phyloP scores from a whole-genome alignment of 768 basidiomycete species.

The Boletus speciosus region DNA sequence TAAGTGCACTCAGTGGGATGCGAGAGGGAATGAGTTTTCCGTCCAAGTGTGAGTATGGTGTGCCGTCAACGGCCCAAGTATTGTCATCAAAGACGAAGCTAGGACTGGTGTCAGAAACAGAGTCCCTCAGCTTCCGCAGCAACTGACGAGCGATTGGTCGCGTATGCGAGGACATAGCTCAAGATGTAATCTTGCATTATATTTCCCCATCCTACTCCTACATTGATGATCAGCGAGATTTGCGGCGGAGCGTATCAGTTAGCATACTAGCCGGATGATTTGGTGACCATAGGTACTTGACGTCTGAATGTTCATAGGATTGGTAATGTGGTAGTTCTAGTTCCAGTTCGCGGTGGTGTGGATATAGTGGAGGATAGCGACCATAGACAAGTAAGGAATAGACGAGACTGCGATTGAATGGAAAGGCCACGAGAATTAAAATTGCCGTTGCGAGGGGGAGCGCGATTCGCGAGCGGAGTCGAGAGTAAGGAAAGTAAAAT shows the following conservation, averaged over 20 bases:
- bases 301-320: neutral
- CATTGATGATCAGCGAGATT: neutral
- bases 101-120: neutral
- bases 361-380: neutral
- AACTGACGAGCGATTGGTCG: slow-evolving; percentile 34
- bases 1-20: slow-evolving; percentile 36
- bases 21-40: slow-evolving; percentile 35
- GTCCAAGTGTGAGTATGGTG: slow-evolving; percentile 34
- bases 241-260: neutral
- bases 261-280: neutral
- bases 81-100: slow-evolving; percentile 43
- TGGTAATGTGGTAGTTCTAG: neutral
- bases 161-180: slow-evolving; percentile 33
- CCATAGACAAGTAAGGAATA: neutral
- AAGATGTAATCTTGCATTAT: slow-evolving; percentile 38
- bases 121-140: neutral
- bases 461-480: neutral
- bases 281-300: neutral
- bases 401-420: neutral
- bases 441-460: neutral
- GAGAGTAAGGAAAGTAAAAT: neutral
- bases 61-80: slow-evolving; percentile 35
- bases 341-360: neutral
- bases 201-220: slow-evolving; percentile 38
- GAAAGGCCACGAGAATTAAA: neutral